Evolutionary conservation across 106 monocot species (phyloP).

Genomic region (Allium sativum): DNA sequence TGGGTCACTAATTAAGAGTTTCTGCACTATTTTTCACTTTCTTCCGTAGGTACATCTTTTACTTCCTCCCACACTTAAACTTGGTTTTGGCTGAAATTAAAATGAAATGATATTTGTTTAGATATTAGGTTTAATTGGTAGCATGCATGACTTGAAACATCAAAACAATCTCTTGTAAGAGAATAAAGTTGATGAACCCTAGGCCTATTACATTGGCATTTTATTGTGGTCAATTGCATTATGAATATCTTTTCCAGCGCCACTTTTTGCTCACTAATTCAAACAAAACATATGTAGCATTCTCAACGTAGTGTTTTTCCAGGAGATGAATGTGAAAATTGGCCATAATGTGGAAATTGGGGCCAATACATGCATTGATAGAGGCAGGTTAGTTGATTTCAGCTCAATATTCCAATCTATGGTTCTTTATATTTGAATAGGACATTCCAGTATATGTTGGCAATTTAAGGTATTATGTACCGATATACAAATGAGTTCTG

Average conservation of each 20-base stretch:
- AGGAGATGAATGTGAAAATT: slow-evolving; percentile 73
- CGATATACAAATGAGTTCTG: background rate
- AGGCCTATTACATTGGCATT: background rate
- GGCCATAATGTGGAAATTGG: slow-evolving; percentile 87
- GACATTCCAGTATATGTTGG: background rate
- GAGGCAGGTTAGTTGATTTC: slow-evolving; percentile 66
- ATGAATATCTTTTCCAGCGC: too few relatives aligned
- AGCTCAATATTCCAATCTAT: too few relatives aligned
- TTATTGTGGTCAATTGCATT: too few relatives aligned
- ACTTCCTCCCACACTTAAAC: too few relatives aligned
- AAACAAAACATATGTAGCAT: background rate
- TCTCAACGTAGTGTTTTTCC: background rate
- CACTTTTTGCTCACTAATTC: too few relatives aligned
- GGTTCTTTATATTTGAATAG: background rate
- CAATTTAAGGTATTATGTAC: background rate
- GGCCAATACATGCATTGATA: slow-evolving; percentile 92
- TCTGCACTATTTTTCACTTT: too few relatives aligned
- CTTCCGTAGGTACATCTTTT: too few relatives aligned
- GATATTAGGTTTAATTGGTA: background rate
- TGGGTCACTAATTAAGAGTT: too few relatives aligned
- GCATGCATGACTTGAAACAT: background rate
- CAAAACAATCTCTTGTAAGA: background rate
- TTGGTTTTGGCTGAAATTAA: too few relatives aligned
- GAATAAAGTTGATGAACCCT: background rate
- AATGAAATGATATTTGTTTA: too few relatives aligned